A percentile compares a stretch with the other conserved stretches of the same genome.
Conservation (phyloP, 345 rosid species). For the Abelmoschus esculentus region DNA sequence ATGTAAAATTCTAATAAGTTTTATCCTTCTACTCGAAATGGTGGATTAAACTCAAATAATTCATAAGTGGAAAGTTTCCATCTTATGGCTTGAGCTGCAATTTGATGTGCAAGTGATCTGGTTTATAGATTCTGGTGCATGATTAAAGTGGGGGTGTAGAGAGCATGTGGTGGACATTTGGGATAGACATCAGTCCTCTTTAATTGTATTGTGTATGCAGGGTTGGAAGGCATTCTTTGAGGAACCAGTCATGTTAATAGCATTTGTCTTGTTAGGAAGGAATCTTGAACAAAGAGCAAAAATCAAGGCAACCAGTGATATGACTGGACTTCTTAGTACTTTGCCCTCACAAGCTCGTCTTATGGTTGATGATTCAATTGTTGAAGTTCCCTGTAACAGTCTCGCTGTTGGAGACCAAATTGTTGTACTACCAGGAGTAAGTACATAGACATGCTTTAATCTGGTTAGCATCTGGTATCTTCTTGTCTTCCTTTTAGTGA, state of each 20-base stretch:
- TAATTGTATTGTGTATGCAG: slow-evolving; percentile 28
- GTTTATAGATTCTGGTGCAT: slow-evolving; percentile 8
- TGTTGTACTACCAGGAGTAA: slow-evolving; percentile 88
- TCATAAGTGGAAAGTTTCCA: background rate
- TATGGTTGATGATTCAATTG: slow-evolving; percentile 54
- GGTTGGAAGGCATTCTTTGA: slow-evolving; percentile 97
- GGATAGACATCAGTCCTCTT: background rate
- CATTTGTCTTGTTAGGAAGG: slow-evolving; percentile 89
- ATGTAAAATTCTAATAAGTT: background rate
- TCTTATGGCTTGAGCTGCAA: background rate
- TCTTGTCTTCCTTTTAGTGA: slow-evolving; percentile 12
- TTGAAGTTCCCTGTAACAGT: slow-evolving; percentile 80
- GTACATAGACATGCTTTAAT: slow-evolving; percentile 30
- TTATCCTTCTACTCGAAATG: background rate
- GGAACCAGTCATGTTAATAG: slow-evolving; percentile 93
- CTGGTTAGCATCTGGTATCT: slow-evolving; percentile 6
- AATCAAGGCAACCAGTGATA: slow-evolving; percentile 93
- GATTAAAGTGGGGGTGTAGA: background rate
- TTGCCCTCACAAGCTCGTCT: slow-evolving; percentile 94
- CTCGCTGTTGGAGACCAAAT: slow-evolving; percentile 83
- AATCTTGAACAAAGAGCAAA: slow-evolving; percentile 98
- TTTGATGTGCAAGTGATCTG: background rate
- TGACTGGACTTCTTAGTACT: slow-evolving; percentile 85
- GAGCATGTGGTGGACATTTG: background rate
- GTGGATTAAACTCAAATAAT: background rate